phyloP scores from a whole-genome alignment of 768 basidiomycete genomes.

The Favolaschia claudopus region DNA sequence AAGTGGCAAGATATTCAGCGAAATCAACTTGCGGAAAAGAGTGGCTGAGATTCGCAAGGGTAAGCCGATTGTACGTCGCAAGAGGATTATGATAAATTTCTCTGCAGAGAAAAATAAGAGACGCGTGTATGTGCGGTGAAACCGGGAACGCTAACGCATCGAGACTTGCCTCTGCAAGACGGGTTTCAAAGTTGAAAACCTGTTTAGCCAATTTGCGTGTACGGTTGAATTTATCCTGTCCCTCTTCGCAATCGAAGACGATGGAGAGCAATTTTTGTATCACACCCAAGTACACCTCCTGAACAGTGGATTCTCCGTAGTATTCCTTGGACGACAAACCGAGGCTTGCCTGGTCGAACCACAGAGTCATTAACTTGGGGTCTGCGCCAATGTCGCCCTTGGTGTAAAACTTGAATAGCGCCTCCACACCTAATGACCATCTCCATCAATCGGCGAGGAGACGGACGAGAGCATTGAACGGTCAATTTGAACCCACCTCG shows the following conservation, averaged over 20 bases:
- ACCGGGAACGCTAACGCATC: conserved; percentile 65
- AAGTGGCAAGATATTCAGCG: conserved; percentile 85
- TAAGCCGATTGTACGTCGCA: conserved; percentile 86
- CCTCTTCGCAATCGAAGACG: conserved; percentile 61
- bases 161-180: conserved; percentile 79
- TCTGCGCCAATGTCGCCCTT: conserved; percentile 90
- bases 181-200: conserved; percentile 80
- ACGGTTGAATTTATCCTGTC: conserved; percentile 56
- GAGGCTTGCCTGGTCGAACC: conserved; percentile 83
- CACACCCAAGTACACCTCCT: conserved; percentile 74
- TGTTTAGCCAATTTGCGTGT: conserved; percentile 69
- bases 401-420: conserved; percentile 80
- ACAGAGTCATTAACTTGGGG: conserved; percentile 84
- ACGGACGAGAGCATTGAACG: no score
- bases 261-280: conserved; percentile 71
- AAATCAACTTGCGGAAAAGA: conserved; percentile 82
- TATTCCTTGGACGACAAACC: conserved; percentile 96
- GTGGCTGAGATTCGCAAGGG: conserved; percentile 71
- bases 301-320: conserved; percentile 77
- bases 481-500: no score
- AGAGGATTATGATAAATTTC: conserved; percentile 84
- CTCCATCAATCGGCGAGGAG: no score
- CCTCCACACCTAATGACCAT: no score
- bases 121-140: background rate
- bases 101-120: conserved; percentile 39